Base-by-base conservation (phyloP, 2,329 filamentous ascomycete genomes). In the Eurotiales sp. region DNA sequence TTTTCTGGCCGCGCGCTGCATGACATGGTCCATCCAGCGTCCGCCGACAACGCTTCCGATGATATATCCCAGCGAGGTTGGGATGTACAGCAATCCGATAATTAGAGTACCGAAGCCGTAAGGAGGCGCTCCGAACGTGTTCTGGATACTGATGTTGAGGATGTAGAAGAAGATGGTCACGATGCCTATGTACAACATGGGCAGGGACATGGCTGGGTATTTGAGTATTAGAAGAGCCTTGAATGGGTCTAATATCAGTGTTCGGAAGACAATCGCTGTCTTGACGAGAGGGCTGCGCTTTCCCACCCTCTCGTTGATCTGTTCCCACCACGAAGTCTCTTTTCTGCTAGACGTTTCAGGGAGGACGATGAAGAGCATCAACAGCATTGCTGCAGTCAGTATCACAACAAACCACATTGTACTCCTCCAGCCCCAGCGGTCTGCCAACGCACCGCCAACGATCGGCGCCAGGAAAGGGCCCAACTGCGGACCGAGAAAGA, bases 401-500 rank as follows among this genome's bases (percentile, higher is more conserved):
- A 85, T 83, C 25, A 79, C 76, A 36, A 88, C 75, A 58, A 88
- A 88, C 83, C 85, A 90, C 72, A 87, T 83, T 2, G 85, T 86
- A 15, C 81, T 81, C 59, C 84, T 75, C 87, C 87, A 90, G 1
- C 83, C 82, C 55, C 84, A 81, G 8, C 65, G 73, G 56, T 86
- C 69, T 1, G 83, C 75, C 8, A 91, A 70, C 0, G 76, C 81
- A 22, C 87, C 87, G 49, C 87, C 87, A 25, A 90, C 75, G 46
- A 91, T 84, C 2, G 87, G 87, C 0, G 84, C 81, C 3, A 89
- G 65, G 6, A 90, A 68, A 0, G 87, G 87, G 4, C 88, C 88
- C 41, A 84, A 78, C 8, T 93, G 69, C 0, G 89, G 88, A 0
- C 89, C 89, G 0, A 93, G 77, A 60, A 91, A 93, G 68, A 92